Base-by-base conservation (phyloP, 495 filamentous ascomycete genomes). In the Hypoxylon crocopeplum region DNA sequence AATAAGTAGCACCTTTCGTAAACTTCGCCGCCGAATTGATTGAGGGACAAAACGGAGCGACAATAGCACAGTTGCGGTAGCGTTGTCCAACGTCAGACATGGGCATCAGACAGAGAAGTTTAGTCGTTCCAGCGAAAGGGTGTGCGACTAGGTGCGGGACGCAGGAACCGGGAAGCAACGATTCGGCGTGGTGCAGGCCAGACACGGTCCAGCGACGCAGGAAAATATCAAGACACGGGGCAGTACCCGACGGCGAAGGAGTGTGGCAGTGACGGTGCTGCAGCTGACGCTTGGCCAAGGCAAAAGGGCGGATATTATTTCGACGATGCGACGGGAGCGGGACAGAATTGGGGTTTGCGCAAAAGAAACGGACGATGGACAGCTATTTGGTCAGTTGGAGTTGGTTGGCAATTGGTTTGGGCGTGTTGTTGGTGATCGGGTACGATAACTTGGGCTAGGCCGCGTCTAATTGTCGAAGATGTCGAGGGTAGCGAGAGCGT, bases 71-170 rank as follows among this genome's bases (percentile, higher is more conserved):
- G 41, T 55, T 52, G 20, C 51, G 48, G 48, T 50, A 62, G 52
- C 51, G 62, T 66, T 64, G 65, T 66, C 50, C 58, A 64, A 66
- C 65, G 68, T 68, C 56, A 66, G 65, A 56, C 68, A 70, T 70
- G 58, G 59, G 65, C 58, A 70, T 57, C 55, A 47, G 48, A 59
- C 53, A 37, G 51, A 48, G 33, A 54, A 54, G 21, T 52, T 45
- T 19, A 45, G 13, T 48, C 22, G 47, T 39, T 62, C 45, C 40
- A 63, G 55, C 37, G 55, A 68, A 42, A 55, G 48, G 57, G 56
- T 55, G 65, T 70, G 55, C 56, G 52, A 64, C 62, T 57, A 24
- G 24, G 27, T 62, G 52, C 36, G 45, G 39, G 8, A 64, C 48
- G 56, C 68, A 59, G 54, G 52, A 62, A 57, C 61, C 16, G 48